phyloP scores from a whole-genome alignment of 176 grass and related monocot genomes.

The Thinopyrum elongatum region DNA sequence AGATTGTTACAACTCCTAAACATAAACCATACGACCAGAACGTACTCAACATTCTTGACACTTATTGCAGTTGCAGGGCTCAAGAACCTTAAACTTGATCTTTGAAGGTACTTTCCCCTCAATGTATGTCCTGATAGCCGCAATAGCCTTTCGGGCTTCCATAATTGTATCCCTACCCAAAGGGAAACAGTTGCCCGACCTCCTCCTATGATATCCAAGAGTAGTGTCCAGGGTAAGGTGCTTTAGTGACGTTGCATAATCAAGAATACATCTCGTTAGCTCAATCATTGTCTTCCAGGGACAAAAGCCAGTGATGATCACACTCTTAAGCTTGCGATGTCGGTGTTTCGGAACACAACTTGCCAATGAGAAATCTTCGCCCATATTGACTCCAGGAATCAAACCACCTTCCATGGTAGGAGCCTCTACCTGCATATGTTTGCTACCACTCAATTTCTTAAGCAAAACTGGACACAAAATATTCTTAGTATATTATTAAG shows the following conservation, averaged over 20 bases:
- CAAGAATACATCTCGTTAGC: slow-evolving; percentile 21
- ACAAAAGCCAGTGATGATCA: slow-evolving; percentile 21
- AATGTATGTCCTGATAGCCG: background rate
- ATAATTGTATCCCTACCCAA: background rate
- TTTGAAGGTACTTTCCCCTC: slow-evolving; percentile 19
- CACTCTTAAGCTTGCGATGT: background rate
- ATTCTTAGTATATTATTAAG: slow-evolving; percentile 3
- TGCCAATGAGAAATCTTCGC: background rate
- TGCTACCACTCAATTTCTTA: background rate
- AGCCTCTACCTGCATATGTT: background rate
- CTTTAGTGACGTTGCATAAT: background rate
- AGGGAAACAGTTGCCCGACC: background rate
- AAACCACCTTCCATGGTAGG: background rate
- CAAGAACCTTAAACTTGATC: slow-evolving; percentile 22
- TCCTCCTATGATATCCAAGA: background rate
- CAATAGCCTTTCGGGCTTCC: background rate
- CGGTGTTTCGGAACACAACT: background rate
- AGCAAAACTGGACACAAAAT: background rate
- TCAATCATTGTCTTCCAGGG: slow-evolving; percentile 18
- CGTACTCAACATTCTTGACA: background rate
- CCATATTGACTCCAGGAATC: background rate
- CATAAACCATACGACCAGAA: background rate
- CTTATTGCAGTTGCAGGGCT: background rate
- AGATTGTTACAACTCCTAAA: background rate
- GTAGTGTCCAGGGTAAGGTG: background rate